Evolutionary conservation across 2,329 filamentous ascomycete genomes (phyloP).

Genomic region (Ceratocystis albifundus): DNA sequence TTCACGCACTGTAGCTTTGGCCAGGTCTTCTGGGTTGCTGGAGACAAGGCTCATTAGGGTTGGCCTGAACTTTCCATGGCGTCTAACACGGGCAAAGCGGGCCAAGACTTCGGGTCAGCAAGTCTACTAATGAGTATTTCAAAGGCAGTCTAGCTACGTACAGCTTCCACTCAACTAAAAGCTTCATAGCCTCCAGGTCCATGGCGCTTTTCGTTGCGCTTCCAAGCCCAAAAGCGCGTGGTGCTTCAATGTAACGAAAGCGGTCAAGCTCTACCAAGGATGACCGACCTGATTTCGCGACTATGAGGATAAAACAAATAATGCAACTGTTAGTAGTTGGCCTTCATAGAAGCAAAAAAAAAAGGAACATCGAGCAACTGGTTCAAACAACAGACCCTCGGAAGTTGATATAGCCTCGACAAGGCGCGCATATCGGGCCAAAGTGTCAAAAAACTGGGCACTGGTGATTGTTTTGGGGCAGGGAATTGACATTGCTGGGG

Average conservation of each 20-base stretch:
- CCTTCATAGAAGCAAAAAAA: not conserved
- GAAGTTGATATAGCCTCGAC: slow-evolving; percentile 14
- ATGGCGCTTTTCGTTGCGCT: slow-evolving; percentile 32
- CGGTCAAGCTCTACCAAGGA: slow-evolving; percentile 47
- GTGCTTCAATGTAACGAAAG: slow-evolving; percentile 47
- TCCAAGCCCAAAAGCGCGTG: slow-evolving; percentile 34
- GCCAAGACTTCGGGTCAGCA: not conserved
- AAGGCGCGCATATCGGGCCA: slow-evolving; percentile 17
- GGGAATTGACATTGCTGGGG: not conserved
- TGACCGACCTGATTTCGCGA: slow-evolving; percentile 40
- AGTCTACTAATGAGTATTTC: not conserved
- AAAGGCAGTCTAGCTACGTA: slow-evolving; percentile 32
- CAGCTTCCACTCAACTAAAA: slow-evolving; percentile 61
- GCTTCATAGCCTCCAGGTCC: slow-evolving; percentile 46
- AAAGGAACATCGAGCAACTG: not conserved
- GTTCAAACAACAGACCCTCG: slow-evolving; percentile 12
- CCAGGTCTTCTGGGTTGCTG: slow-evolving; percentile 43
- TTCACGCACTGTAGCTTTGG: slow-evolving; percentile 37
- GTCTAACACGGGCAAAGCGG: slow-evolving; percentile 30
- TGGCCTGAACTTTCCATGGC: slow-evolving; percentile 52
- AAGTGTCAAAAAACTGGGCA: slow-evolving; percentile 11
- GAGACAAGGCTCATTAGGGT: slow-evolving; percentile 50
- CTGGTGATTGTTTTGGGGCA: slow-evolving; percentile 13
- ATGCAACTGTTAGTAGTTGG: not conserved
- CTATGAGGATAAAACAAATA: not conserved